Base-by-base conservation (phyloP, 305 asterid genomes). In the Plantago lanceolata region DNA sequence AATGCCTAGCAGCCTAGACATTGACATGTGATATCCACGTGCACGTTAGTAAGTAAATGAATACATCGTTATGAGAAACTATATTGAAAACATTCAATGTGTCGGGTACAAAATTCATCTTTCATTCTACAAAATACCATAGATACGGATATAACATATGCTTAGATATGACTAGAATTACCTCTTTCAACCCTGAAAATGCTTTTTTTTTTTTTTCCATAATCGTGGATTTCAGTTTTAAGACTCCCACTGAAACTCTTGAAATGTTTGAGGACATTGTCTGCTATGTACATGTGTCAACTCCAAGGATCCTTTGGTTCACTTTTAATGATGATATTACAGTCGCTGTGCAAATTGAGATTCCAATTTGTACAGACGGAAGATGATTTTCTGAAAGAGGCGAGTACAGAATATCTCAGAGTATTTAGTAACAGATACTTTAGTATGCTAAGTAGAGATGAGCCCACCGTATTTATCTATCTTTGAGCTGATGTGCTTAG, bases 181-280 rank as follows among this genome's bases (percentile, higher is more conserved):
- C 19, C 19, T 21, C 57, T 8, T 19, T 51, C 31, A 24, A 12
- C 57, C 28, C 57, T 19, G 3, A 51, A 51, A 31, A 51, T 49
- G 57, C 65, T 29, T 37, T 17, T 57, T 52, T 65, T 47, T 62
- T 29, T 37, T 17, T 57, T 52, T 65, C 50, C 11, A 45, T 33
- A 28, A 19, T 19, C 19, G 4, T n/a, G 54, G 31, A 11, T 33
- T 33, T 33, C 1, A 40, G 45, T 40, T 40, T 40, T 15, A 40
- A 9, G 11, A 40, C 11, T 12, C 45, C 45, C 45, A 40, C 11
- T 9, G 15, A 9, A 37, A 37, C 7, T 37, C 44, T 37, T 8
- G 1, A 37, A 37, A 37, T 37, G 12, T 8, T 24, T 24, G 2
- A 24, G 3, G 28, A 24, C 28, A 1, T 1, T 24, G 28, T 24